A percentile compares a stretch with the other conserved stretches of the same genome.
Conservation (phyloP, 306 rosid genomes). For the Fragaria ananassa region DNA sequence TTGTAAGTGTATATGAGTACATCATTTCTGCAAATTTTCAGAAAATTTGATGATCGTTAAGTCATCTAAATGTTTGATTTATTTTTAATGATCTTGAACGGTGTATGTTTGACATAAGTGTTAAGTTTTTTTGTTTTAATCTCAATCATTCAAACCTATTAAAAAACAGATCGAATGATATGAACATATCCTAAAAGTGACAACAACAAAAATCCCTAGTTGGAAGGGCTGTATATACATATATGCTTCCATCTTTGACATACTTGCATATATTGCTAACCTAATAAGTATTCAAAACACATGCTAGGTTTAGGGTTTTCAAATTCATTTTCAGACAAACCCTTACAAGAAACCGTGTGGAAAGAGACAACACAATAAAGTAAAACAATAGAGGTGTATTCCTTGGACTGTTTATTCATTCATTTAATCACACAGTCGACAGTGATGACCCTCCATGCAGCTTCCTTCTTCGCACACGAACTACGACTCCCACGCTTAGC, state of each 20-base stretch:
- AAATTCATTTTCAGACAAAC: neutral
- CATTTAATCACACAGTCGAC: neutral
- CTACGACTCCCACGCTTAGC: neutral
- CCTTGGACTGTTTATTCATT: neutral
- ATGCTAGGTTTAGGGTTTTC: neutral
- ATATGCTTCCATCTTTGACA: conserved; percentile 7
- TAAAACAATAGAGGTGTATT: neutral
- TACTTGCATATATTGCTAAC: neutral
- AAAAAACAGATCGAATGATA: too few relatives aligned
- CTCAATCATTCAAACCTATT: too few relatives aligned
- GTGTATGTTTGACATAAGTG: too few relatives aligned
- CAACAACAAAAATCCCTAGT: too few relatives aligned
- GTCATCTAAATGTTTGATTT: too few relatives aligned
- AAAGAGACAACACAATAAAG: neutral
- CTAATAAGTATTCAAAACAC: neutral
- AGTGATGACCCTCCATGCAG: conserved; percentile 3
- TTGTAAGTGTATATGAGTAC: too few relatives aligned
- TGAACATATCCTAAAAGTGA: too few relatives aligned
- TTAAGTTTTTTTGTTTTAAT: too few relatives aligned
- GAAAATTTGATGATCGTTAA: too few relatives aligned
- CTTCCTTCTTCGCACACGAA: neutral
- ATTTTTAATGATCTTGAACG: too few relatives aligned
- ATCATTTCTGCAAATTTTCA: too few relatives aligned
- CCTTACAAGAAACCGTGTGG: neutral
- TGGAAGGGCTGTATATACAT: too few relatives aligned